phyloP scores from a whole-genome alignment of 2,329 filamentous ascomycete species.

The Venturiaceae sp. region DNA sequence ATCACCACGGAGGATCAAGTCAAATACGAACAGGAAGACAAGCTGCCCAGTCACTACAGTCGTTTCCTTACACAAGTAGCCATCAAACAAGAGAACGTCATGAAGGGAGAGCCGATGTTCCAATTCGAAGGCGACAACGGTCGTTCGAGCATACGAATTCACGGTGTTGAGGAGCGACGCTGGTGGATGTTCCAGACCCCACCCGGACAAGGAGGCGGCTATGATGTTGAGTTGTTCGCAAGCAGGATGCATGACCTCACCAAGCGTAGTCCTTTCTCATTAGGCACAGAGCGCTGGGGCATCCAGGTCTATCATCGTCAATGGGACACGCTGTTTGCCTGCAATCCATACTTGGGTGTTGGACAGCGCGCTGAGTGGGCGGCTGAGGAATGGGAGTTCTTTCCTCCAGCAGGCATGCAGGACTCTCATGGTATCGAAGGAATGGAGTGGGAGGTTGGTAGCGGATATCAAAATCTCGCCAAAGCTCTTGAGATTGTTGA shows the following conservation, averaged over 20 bases:
- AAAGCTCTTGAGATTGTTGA: neutral
- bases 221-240: constrained; percentile 2
- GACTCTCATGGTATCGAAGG: neutral
- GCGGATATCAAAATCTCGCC: neutral
- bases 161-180: neutral
- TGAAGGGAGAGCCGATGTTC: neutral
- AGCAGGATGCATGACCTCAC: neutral
- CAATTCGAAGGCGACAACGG: neutral
- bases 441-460: neutral
- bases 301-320: neutral
- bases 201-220: neutral
- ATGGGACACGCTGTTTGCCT: neutral
- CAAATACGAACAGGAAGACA: neutral
- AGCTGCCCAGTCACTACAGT: neutral
- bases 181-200: neutral
- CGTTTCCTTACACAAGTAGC: neutral
- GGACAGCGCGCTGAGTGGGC: neutral
- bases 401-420: neutral
- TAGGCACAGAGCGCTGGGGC: neutral
- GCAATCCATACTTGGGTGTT: neutral
- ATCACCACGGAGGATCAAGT: neutral
- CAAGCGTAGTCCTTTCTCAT: neutral
- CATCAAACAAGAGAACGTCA: neutral
- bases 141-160: neutral
- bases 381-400: constrained; percentile 7